Conservation (phyloP, 495 filamentous ascomycete species). For the Aspergillus conjunctus region DNA sequence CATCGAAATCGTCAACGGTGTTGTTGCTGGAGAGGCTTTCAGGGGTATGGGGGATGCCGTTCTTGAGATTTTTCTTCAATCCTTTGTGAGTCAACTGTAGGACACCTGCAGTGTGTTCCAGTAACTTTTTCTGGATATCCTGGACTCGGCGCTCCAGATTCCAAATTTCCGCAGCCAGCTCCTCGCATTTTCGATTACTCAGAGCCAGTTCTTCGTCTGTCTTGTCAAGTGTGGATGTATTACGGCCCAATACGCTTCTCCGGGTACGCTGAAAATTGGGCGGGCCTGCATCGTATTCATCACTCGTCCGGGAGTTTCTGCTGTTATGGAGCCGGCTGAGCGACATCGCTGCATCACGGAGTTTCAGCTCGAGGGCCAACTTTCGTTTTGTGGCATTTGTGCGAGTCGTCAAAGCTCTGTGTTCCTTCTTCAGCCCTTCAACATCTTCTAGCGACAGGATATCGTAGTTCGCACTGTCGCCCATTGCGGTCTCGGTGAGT, state of each 20-base stretch:
- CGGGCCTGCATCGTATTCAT: slow-evolving; percentile 35
- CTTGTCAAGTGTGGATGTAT: slow-evolving; percentile 45
- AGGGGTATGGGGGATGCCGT: slow-evolving; percentile 62
- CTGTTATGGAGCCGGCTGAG: slow-evolving; percentile 75
- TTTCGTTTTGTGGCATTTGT: slow-evolving; percentile 79
- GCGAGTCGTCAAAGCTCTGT: slow-evolving; percentile 65
- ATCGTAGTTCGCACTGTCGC: slow-evolving; percentile 80
- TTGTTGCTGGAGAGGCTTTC: slow-evolving; percentile 64
- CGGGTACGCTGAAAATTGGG: slow-evolving; percentile 36
- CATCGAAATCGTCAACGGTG: slow-evolving; percentile 67
- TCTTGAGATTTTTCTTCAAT: slow-evolving; percentile 49
- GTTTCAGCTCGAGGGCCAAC: slow-evolving; percentile 87
- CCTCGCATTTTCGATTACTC: slow-evolving; percentile 81
- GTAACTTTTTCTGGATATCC: slow-evolving; percentile 67
- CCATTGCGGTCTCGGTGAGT: slow-evolving; percentile 88
- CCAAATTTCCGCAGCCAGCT: slow-evolving; percentile 78
- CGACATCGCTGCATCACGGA: slow-evolving; percentile 87
- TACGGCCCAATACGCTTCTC: slow-evolving; percentile 55
- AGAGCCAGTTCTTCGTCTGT: slow-evolving; percentile 72
- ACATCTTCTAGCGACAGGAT: slow-evolving; percentile 88
- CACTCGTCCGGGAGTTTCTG: slow-evolving; percentile 43
- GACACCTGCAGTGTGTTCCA: slow-evolving; percentile 92
- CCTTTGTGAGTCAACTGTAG: slow-evolving; percentile 83
- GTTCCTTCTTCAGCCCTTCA: slow-evolving; percentile 86
- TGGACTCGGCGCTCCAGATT: slow-evolving; percentile 70